Evolutionary conservation across 495 filamentous ascomycete species (phyloP).

Genomic region (Collariella sp.): DNA sequence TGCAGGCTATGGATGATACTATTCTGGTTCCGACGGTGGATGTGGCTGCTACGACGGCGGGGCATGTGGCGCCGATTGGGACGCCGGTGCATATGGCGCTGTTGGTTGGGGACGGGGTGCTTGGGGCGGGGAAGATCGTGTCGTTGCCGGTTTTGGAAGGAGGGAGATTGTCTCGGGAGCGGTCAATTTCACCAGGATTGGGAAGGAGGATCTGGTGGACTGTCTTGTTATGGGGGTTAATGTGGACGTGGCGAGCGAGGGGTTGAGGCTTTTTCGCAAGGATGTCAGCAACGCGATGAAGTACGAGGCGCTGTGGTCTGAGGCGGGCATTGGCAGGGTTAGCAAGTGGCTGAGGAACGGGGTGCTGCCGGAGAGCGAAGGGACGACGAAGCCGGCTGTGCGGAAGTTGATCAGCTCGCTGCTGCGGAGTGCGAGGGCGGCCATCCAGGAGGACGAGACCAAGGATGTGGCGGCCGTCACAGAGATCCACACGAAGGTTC

Average conservation of each 20-base stretch:
- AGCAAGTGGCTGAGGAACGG: constrained; percentile 58
- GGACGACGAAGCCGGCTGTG: constrained; percentile 51
- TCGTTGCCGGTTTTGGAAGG: constrained; percentile 29
- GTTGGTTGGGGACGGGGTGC: constrained; percentile 58
- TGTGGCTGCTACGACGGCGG: constrained; percentile 51
- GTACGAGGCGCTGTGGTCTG: constrained; percentile 67
- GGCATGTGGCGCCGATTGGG: constrained; percentile 53
- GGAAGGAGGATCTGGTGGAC: constrained; percentile 22
- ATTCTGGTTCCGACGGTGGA: constrained; percentile 67
- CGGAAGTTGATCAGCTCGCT: constrained; percentile 58
- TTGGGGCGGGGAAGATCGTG: constrained; percentile 36
- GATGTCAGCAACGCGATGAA: constrained; percentile 56
- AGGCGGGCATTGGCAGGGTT: constrained; percentile 56
- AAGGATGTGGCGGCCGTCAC: constrained; percentile 21
- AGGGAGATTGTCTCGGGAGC: constrained; percentile 31
- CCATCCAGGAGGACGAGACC: constrained; percentile 44
- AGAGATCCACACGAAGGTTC: constrained; percentile 25
- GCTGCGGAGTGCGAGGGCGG: constrained; percentile 47
- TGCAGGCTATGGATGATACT: constrained; percentile 40
- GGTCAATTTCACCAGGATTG: constrained; percentile 35
- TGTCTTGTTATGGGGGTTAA: constrained; percentile 34
- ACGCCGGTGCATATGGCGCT: constrained; percentile 83
- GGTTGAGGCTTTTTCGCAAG: constrained; percentile 56
- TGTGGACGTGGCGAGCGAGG: constrained; percentile 44
- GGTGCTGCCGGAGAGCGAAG: constrained; percentile 30